phyloP scores from a whole-genome alignment of 306 rosid genomes.

The Rubus parviflorus region DNA sequence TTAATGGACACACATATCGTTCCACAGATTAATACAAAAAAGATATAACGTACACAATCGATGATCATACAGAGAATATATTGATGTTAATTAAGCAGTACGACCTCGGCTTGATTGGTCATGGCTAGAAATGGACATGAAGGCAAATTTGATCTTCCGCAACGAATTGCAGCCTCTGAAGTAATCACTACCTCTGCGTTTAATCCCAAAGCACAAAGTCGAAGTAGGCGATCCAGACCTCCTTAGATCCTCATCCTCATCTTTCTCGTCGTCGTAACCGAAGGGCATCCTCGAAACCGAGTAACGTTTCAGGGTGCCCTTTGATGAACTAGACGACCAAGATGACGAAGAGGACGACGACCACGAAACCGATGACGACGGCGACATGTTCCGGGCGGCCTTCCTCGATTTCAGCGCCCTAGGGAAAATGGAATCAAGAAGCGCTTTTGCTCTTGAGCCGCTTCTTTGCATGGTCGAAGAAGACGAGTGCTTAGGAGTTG shows the following conservation, averaged over 20 bases:
- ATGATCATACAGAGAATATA: neutral
- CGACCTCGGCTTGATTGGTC: slow-evolving; percentile 9
- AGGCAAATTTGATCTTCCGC: slow-evolving; percentile 20
- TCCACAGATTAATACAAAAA: slow-evolving; percentile 8
- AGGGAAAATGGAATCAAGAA: slow-evolving; percentile 16
- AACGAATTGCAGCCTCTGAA: slow-evolving; percentile 15
- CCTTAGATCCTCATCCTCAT: neutral
- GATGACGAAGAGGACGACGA: slow-evolving; percentile 14
- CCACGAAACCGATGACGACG: slow-evolving; percentile 22
- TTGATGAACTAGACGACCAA: slow-evolving; percentile 7
- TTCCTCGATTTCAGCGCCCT: neutral
- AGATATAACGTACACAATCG: neutral
- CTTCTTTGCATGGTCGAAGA: neutral
- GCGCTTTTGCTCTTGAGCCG: slow-evolving; percentile 16
- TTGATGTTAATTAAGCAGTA: neutral
- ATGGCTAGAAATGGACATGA: slow-evolving; percentile 15
- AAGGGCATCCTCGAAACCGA: neutral
- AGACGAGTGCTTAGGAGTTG: neutral
- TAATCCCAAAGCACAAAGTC: slow-evolving; percentile 28
- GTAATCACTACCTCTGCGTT: neutral
- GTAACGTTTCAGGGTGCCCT: neutral
- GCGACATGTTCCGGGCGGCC: neutral
- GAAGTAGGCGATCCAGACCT: slow-evolving; percentile 26
- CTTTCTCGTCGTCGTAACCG: neutral
- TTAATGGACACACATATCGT: neutral